Conservation (phyloP, 1,139 yeast genomes). For the Saccharomyces hybrid region DNA sequence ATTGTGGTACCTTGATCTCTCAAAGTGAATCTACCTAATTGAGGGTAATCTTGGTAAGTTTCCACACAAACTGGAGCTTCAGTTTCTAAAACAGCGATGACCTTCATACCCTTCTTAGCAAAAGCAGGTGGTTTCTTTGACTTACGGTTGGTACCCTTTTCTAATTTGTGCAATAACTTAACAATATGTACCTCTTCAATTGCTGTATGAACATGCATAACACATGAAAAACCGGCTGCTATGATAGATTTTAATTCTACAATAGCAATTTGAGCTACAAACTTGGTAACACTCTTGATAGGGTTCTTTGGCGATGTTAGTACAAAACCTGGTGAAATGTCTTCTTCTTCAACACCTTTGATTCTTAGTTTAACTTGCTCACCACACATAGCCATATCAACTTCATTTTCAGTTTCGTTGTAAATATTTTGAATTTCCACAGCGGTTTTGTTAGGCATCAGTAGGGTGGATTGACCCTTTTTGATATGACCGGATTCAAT, state of each 20-base stretch:
- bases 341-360: conserved; percentile 97
- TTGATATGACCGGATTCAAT: conserved; percentile 91
- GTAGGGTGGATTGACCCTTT: conserved; percentile 63
- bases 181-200: conserved; percentile 87
- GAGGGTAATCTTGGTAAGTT: conserved; percentile 85
- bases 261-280: conserved; percentile 95
- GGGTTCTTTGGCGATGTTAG: conserved; percentile 81
- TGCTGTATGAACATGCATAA: conserved; percentile 98
- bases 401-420: conserved; percentile 94
- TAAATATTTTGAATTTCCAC: conserved; percentile 83
- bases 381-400: conserved; percentile 85
- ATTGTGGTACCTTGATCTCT: conserved; percentile 98
- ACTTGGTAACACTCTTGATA: conserved; percentile 80
- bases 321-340: conserved; percentile 84
- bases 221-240: conserved; percentile 94
- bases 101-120: conserved; percentile 98
- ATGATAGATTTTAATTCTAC: conserved; percentile 91
- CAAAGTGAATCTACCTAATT: conserved; percentile 93
- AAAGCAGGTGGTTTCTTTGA: conserved; percentile 96
- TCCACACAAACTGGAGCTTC: conserved; percentile 88
- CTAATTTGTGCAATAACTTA: conserved; percentile 82
- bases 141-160: conserved; percentile 93
- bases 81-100: conserved; percentile 84
- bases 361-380: conserved; percentile 92
- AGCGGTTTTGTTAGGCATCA: conserved; percentile 85